phyloP scores from a whole-genome alignment of 306 rosid species.

The Pachyrhizus erosus region DNA sequence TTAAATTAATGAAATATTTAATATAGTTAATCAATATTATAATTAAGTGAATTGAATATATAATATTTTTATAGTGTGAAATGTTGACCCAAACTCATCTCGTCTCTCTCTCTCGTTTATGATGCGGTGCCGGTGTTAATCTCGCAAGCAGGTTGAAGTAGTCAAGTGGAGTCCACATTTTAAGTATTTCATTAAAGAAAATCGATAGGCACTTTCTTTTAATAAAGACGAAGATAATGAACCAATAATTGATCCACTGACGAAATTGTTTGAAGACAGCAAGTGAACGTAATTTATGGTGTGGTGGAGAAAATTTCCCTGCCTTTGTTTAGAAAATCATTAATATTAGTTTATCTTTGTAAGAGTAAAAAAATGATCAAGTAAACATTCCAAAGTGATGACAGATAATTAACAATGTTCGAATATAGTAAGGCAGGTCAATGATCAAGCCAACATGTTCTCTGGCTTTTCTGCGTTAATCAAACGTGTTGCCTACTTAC shows the following conservation, averaged over 20 bases:
- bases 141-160: not conserved
- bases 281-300: not conserved
- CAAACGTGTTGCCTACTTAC: not conserved
- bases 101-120: not conserved
- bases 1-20: no score
- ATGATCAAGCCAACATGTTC: slow-evolving; percentile 19
- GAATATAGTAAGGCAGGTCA: not conserved
- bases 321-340: not conserved
- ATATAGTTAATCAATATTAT: no score
- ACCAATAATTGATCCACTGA: slow-evolving; percentile 3
- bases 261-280: not conserved
- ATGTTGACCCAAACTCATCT: not conserved
- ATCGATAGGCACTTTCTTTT: not conserved
- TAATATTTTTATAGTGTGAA: no score
- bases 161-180: not conserved
- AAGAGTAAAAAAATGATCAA: not conserved
- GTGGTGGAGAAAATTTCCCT: not conserved
- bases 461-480: slow-evolving; percentile 19
- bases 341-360: not conserved
- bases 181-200: not conserved
- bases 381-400: not conserved
- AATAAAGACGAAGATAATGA: not conserved
- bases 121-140: not conserved
- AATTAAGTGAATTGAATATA: no score
- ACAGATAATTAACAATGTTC: not conserved